Base-by-base conservation (phyloP, 148 eudicot species). In the Diospyros kaki region DNA sequence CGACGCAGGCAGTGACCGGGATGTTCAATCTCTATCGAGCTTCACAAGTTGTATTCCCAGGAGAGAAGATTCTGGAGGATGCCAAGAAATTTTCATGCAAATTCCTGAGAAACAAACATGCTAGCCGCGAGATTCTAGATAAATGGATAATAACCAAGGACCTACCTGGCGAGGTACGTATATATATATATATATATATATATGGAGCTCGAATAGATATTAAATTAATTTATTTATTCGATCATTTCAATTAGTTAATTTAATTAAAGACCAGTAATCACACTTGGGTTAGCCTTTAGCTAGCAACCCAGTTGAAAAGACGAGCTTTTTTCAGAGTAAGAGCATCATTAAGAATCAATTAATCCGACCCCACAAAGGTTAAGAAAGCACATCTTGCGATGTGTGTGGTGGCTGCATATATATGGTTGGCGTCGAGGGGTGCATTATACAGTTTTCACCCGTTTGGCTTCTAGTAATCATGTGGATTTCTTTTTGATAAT, bases 61-160 rank as follows among this genome's bases (percentile, higher is more conserved):
- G 89, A 17, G 96, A 91, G 46, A 75, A 64, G 0, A 81, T 91
- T 15, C 86, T 91, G 3, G 81, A 87, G 58, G 86, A 89, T 58
- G 96, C 91, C 54, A 78, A 63, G 15, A 44, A 48, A 2, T 91
- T 85, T 73, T 81, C 92, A 0, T 81, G 66, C 64, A 76, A 80
- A 2, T 89, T 78, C 44, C 71, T 89, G 58, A 72, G 60, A 61
- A 65, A 89, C 56, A 87, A 75, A 58, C 83, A 73, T 68, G 83
- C 80, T 65, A 74, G 75, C 43, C 83, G 87, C 55, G 72, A 87
- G 50, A 82, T 89, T 38, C 40, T 83, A 4, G 95, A 88, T 79
- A 90, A 90, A 72, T 90, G 92, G 95, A 74, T 86, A 39, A 87
- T 90, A 60, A 9, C 85, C 65, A 89, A 91, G 64, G 88, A 91